phyloP scores from a whole-genome alignment of 768 basidiomycete genomes.

The Collybiopsis luxurians region DNA sequence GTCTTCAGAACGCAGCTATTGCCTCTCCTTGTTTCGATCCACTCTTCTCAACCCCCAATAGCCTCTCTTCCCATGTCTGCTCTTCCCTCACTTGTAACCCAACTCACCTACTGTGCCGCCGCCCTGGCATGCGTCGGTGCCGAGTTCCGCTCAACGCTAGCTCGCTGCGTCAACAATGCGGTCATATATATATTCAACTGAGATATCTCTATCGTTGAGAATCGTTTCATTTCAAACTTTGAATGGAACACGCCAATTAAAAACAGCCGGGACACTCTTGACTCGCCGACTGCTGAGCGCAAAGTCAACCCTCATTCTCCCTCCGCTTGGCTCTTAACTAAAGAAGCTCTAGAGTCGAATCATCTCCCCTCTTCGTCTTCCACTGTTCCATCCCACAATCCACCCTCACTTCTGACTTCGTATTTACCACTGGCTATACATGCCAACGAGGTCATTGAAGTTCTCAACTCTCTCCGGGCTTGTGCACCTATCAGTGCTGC shows the following conservation, averaged over 20 bases:
- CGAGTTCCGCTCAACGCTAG: slow-evolving; percentile 76
- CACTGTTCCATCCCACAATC: slow-evolving; percentile 49
- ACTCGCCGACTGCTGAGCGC: slow-evolving; percentile 17
- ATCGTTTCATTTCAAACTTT: slow-evolving; percentile 31
- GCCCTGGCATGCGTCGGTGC: slow-evolving; percentile 92
- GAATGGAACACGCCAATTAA: slow-evolving; percentile 13
- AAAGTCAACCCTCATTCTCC: slow-evolving; percentile 30
- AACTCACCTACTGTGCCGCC: slow-evolving; percentile 89
- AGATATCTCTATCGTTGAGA: slow-evolving; percentile 43
- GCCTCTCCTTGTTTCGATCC: slow-evolving; percentile 53
- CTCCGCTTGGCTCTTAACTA: slow-evolving; percentile 25
- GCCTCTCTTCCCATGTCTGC: slow-evolving; percentile 59
- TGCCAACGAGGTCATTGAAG: slow-evolving; percentile 68
- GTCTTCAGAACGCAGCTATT: slow-evolving; percentile 66
- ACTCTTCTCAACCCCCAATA: slow-evolving; percentile 24
- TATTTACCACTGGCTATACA: slow-evolving; percentile 75
- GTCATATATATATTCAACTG: slow-evolving; percentile 54
- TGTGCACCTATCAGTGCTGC: slow-evolving; percentile 67
- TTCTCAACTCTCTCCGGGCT: slow-evolving; percentile 79
- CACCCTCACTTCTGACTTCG: slow-evolving; percentile 67
- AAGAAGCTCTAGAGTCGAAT: slow-evolving; percentile 8
- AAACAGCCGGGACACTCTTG: slow-evolving; percentile 21
- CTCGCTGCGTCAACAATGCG: slow-evolving; percentile 62
- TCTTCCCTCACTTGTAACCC: slow-evolving; percentile 83
- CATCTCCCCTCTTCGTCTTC: slow-evolving; percentile 23